Evolutionary conservation across 768 basidiomycete species (phyloP).

Genomic region (Russula lepida): DNA sequence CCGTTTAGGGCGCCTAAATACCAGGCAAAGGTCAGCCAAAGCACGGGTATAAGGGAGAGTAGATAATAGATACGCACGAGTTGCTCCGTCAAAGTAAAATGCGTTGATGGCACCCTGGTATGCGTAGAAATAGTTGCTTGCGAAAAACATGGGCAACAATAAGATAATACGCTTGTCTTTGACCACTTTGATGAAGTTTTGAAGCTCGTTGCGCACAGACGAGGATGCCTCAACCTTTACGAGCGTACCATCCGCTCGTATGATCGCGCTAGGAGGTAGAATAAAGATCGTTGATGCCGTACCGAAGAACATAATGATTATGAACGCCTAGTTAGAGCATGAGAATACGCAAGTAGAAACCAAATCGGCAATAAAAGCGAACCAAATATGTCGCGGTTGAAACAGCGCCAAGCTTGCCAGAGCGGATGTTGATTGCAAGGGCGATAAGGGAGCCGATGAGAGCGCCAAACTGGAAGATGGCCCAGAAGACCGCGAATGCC

Average conservation of each 20-base stretch:
- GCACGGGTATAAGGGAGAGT: not conserved
- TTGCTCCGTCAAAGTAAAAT: constrained; percentile 35
- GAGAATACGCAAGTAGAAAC: not conserved
- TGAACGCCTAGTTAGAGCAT: constrained; percentile 28
- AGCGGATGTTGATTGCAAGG: constrained; percentile 34
- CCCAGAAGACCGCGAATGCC: constrained; percentile 47
- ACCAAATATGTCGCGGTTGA: constrained; percentile 37
- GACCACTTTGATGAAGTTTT: constrained; percentile 27
- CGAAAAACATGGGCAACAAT: constrained; percentile 38
- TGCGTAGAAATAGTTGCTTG: constrained; percentile 40
- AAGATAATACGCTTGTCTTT: constrained; percentile 37
- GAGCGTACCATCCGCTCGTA: constrained; percentile 36
- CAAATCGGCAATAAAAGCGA: constrained; percentile 3
- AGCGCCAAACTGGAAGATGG: constrained; percentile 37
- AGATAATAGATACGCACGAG: constrained; percentile 23
- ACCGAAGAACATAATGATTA: constrained; percentile 38
- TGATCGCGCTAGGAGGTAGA: constrained; percentile 30
- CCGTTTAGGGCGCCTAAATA: constrained; percentile 30
- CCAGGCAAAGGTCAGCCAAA: not conserved
- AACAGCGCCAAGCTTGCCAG: constrained; percentile 28
- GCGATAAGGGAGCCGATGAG: constrained; percentile 39
- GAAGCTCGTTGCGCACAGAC: constrained; percentile 26
- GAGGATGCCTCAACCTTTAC: constrained; percentile 31
- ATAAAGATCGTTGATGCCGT: constrained; percentile 32
- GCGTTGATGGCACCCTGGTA: constrained; percentile 38